These are phyloP conservation scores for Lyophyllum decastes DNA, from an alignment of 768 basidiomycete species.

Conservation along the genomic window DNA sequence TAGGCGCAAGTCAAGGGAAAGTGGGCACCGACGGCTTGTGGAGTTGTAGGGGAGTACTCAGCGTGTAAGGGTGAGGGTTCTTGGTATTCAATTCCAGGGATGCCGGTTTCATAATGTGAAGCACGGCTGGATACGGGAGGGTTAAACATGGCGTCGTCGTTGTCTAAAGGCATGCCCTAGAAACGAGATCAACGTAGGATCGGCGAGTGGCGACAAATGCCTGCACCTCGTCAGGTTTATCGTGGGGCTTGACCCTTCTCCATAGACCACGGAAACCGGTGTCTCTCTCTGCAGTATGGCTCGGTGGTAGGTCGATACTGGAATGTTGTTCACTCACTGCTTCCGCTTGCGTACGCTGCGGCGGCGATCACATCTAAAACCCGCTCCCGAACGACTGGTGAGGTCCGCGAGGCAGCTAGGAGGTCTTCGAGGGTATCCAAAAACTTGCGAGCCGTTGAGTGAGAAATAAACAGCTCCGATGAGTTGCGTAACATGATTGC, in stretches of 20 bases:
- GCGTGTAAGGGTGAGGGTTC: constrained; percentile 32
- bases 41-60: constrained; percentile 23
- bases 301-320: not conserved
- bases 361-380: constrained; percentile 82
- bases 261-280: constrained; percentile 69
- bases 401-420: constrained; percentile 58
- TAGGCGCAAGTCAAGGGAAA: constrained; percentile 8
- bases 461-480: constrained; percentile 66
- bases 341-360: constrained; percentile 68
- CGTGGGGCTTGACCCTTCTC: constrained; percentile 75
- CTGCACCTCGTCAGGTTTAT: constrained; percentile 78
- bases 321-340: constrained; percentile 31
- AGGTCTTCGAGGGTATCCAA: constrained; percentile 78
- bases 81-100: constrained; percentile 39
- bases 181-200: not conserved
- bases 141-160: constrained; percentile 78
- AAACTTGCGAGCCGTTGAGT: constrained; percentile 76
- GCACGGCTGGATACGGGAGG: constrained; percentile 50
- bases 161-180: constrained; percentile 77
- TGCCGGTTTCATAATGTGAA: constrained; percentile 31
- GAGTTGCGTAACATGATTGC: constrained; percentile 88
- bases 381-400: constrained; percentile 80
- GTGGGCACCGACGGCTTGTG: constrained; percentile 23
- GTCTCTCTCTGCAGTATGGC: constrained; percentile 32
- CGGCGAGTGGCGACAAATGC: not conserved